Conservation (phyloP, 2,329 filamentous ascomycete species). For the Cytospora paraplurivora region DNA sequence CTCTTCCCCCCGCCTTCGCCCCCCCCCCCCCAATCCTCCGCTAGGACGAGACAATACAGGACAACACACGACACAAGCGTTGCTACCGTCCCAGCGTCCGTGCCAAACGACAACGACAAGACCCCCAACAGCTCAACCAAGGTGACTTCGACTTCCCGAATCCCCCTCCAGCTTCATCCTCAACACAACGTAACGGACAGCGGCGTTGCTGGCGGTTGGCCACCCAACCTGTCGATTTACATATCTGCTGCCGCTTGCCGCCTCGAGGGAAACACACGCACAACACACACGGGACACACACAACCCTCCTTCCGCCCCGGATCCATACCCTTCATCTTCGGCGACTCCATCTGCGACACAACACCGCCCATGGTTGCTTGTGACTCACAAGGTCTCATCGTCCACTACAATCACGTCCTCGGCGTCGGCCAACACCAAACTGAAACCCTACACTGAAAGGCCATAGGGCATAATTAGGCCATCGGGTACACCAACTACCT, state of each 20-base stretch:
- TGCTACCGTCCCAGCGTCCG: neutral
- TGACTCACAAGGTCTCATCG: constrained; percentile 18
- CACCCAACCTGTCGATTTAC: constrained; percentile 10
- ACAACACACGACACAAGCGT: neutral
- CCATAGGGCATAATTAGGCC: neutral
- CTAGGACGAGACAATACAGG: neutral
- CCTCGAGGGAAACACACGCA: constrained; percentile 2
- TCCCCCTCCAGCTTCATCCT: too few relatives aligned
- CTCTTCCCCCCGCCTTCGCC: too few relatives aligned
- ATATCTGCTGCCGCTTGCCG: constrained; percentile 19
- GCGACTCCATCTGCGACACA: constrained; percentile 3
- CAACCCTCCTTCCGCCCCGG: neutral
- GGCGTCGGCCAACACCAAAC: neutral
- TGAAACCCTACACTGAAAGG: neutral
- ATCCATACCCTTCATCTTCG: neutral
- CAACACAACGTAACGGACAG: neutral
- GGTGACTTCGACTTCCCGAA: too few relatives aligned
- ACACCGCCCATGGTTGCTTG: neutral
- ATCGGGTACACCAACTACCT: neutral
- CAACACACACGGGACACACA: neutral
- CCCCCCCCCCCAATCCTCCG: too few relatives aligned
- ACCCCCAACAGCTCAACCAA: neutral
- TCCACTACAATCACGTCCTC: neutral
- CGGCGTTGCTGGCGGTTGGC: neutral
- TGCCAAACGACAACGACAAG: neutral